Base-by-base conservation (phyloP, 495 filamentous ascomycete species). In the Hypoxylon fuscum region DNA sequence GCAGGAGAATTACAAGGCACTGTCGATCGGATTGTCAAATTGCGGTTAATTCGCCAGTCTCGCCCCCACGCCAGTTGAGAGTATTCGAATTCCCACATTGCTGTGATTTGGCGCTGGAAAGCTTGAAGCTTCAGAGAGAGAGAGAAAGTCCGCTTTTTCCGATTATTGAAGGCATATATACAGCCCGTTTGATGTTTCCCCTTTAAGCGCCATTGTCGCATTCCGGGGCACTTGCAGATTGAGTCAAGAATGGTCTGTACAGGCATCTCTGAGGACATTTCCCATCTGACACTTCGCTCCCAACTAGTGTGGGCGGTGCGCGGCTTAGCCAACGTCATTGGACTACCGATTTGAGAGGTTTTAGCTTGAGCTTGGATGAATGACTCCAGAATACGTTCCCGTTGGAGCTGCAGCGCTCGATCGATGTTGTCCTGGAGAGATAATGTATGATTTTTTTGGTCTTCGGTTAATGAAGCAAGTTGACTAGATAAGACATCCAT, bases 151-250 rank as follows among this genome's bases (percentile, higher is more conserved):
- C 38, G 14, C 17, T 38, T 55, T 17, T 44, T 31, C 2, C 34
- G 50, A n/a, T 55, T 45, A 2, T 6, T 27, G 35, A 40, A 44
- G 2, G 42, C 48, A 23, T 44, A 62, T 45, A 49, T 20, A 10
- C 50, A 55, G 1, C 51, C 35, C 4, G 2, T 27, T 50, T 29
- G 42, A 20, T 62, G 59, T 4, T 31, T 23, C n/a, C 1, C 23
- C 4, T 2, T 25, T 10, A 10, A 45, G 7, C 20, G 9, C 8
- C 46, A 11, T 2, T 15, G 55, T 8, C 27, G 29, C 38, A 18
- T 18, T 17, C 3, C 18, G 1, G 57, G 42, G 27, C 57, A 61
- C 11, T 41, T 40, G 23, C 57, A 61, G 2, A 48, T 32, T 21
- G 21, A 32, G 10, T 47, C 23, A 22, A 58, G 11, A 6, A 46